These are phyloP conservation scores for Macrolepiota dolichaula DNA, from an alignment of 768 basidiomycete species.

Conservation along the genomic window DNA sequence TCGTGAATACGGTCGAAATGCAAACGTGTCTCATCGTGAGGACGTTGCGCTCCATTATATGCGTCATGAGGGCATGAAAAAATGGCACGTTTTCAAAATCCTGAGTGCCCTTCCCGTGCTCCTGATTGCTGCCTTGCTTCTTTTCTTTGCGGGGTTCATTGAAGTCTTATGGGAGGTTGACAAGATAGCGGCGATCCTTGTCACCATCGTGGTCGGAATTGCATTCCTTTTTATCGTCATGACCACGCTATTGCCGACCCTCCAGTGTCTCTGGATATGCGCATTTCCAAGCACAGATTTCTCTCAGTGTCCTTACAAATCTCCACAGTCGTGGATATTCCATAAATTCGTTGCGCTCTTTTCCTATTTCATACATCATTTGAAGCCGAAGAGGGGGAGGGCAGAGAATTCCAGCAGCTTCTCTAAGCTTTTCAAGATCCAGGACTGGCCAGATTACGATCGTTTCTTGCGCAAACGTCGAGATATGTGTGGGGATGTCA, in stretches of 20 bases:
- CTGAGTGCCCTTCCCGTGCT: constrained; percentile 13
- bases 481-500: background rate
- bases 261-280: constrained; percentile 5
- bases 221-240: constrained; percentile 10
- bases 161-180: constrained; percentile 16
- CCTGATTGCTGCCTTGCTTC: constrained; percentile 14
- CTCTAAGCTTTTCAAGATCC: background rate
- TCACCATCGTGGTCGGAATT: constrained; percentile 8
- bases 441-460: background rate
- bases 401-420: background rate
- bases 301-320: constrained; percentile 11
- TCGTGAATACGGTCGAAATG: constrained; percentile 17
- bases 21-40: constrained; percentile 8
- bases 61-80: constrained; percentile 15
- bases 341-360: background rate
- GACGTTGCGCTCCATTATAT: constrained; percentile 13
- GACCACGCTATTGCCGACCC: constrained; percentile 15
- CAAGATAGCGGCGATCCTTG: constrained; percentile 8
- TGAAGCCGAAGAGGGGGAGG: background rate
- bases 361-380: background rate
- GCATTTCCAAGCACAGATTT: background rate
- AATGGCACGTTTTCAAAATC: constrained; percentile 17
- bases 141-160: constrained; percentile 18
- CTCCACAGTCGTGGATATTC: constrained; percentile 11
- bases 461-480: background rate